phyloP scores from a whole-genome alignment of 139 green algal species.

The Nannochloris sp. region DNA sequence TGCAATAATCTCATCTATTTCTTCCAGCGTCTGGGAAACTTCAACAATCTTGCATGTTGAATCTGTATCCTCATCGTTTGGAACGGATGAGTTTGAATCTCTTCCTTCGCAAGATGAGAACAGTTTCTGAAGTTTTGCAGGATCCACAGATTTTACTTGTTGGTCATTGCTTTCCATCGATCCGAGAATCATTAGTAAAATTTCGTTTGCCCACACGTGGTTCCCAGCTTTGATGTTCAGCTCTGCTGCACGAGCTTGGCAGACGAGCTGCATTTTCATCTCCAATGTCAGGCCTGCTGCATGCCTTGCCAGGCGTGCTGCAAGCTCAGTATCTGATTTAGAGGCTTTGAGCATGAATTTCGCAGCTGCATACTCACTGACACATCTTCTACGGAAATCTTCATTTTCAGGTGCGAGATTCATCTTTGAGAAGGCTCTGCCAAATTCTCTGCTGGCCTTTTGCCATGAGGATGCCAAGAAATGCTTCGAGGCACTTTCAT shows the following conservation, averaged over 20 bases:
- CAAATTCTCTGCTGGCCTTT: neutral
- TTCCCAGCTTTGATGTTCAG: conserved; percentile 18
- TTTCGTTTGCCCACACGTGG: conserved; percentile 9
- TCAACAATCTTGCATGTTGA: neutral
- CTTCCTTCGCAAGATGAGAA: neutral
- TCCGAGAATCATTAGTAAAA: conserved; percentile 23
- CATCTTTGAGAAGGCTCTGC: neutral
- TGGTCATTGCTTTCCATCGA: neutral
- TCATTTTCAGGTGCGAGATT: neutral
- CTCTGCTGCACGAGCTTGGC: conserved; percentile 14
- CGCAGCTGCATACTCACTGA: conserved; percentile 17
- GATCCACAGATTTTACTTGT: neutral
- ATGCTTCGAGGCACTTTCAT: neutral
- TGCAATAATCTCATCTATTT: conserved; percentile 2
- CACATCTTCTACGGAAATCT: neutral
- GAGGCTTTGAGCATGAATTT: conserved; percentile 12
- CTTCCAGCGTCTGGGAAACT: neutral
- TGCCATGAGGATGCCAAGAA: neutral
- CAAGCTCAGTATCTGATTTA: neutral
- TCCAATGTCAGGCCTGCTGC: conserved; percentile 14
- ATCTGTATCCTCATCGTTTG: neutral
- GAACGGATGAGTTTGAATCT: neutral
- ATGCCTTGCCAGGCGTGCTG: conserved; percentile 6
- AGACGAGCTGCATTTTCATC: neutral
- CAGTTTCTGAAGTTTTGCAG: neutral